Evolutionary conservation across 2,329 filamentous ascomycete species (phyloP).

Genomic region (Diaporthe destruens): DNA sequence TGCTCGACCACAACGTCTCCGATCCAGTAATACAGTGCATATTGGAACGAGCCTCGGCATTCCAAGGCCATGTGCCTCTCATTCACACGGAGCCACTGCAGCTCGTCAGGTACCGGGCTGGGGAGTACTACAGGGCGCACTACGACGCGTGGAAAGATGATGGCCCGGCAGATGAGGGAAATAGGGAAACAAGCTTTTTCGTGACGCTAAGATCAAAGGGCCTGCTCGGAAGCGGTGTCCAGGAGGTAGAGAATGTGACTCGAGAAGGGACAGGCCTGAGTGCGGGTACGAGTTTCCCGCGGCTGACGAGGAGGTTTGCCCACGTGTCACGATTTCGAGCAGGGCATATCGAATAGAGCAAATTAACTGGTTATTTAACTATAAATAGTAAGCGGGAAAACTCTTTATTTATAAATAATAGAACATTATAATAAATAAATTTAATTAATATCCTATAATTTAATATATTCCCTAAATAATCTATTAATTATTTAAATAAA

Average conservation of each 20-base stretch:
- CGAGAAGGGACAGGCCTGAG: not conserved
- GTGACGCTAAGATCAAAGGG: not conserved
- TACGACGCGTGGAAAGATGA: conserved; percentile 10
- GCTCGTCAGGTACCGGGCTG: conserved; percentile 2
- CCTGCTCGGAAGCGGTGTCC: not conserved
- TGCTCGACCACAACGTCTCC: conserved; percentile 2
- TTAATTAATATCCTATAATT: too few relatives aligned
- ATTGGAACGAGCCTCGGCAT: conserved; percentile 3
- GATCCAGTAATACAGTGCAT: not conserved
- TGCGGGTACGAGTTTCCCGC: conserved; percentile 5
- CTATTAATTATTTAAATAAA: too few relatives aligned
- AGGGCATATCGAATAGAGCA: too few relatives aligned
- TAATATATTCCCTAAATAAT: too few relatives aligned
- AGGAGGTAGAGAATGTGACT: not conserved
- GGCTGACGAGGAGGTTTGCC: not conserved
- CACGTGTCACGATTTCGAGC: too few relatives aligned
- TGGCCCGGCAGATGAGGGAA: not conserved
- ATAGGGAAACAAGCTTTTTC: conserved; percentile 6
- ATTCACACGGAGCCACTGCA: conserved; percentile 2
- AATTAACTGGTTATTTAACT: too few relatives aligned
- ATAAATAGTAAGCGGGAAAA: too few relatives aligned
- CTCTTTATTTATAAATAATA: too few relatives aligned
- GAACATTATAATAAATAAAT: too few relatives aligned
- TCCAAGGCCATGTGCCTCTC: conserved; percentile 9
- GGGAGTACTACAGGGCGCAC: conserved; percentile 11